These are phyloP conservation scores for Cadophora gregata DNA, from an alignment of 2,329 filamentous ascomycete species.

Conservation along the genomic window DNA sequence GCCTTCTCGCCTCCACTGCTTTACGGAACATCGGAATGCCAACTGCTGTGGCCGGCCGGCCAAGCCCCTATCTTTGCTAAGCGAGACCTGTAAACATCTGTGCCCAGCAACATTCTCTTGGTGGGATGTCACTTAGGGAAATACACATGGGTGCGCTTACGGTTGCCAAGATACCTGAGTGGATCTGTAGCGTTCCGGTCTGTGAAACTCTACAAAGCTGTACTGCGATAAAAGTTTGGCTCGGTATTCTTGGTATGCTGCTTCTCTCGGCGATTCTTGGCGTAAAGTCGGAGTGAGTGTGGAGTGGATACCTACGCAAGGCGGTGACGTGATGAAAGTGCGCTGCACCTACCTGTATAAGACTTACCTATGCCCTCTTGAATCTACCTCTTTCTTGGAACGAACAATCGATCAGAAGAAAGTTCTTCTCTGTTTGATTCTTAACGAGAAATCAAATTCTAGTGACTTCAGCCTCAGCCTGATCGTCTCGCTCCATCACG, in stretches of 20 bases:
- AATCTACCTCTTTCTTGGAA: neutral
- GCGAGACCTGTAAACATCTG: neutral
- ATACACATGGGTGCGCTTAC: neutral
- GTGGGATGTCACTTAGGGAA: neutral
- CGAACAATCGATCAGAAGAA: neutral
- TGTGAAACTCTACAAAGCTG: neutral
- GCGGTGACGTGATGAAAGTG: slow-evolving; percentile 5
- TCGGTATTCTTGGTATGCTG: neutral
- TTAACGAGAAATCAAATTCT: neutral
- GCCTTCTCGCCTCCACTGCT: neutral
- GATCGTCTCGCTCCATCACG: neutral
- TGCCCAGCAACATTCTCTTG: neutral
- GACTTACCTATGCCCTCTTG: neutral
- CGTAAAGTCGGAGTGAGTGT: neutral
- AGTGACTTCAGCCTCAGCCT: neutral
- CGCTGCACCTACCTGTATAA: neutral
- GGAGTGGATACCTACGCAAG: slow-evolving; percentile 4
- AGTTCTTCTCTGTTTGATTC: neutral
- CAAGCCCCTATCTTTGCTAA: neutral
- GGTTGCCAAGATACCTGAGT: neutral
- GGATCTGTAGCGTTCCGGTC: neutral
- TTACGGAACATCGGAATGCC: neutral
- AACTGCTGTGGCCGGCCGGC: neutral
- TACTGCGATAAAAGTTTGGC: neutral
- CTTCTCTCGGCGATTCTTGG: neutral